phyloP scores from a whole-genome alignment of 768 basidiomycete genomes.

The Russula olivacea region DNA sequence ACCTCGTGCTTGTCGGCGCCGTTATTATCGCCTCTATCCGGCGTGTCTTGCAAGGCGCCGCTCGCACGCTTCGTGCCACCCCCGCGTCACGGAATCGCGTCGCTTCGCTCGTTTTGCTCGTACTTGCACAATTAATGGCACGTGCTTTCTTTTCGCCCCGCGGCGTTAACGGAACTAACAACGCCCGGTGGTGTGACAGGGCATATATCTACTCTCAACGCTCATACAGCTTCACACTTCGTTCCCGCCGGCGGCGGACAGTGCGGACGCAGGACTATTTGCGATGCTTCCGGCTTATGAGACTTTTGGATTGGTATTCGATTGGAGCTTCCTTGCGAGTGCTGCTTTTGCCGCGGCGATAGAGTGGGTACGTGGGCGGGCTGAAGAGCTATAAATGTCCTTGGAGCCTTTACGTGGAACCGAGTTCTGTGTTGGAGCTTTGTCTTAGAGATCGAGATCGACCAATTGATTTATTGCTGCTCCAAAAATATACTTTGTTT shows the following conservation, averaged over 20 bases:
- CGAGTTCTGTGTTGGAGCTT: background rate
- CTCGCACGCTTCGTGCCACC: constrained; percentile 48
- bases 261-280: constrained; percentile 47
- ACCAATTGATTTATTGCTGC: background rate
- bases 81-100: constrained; percentile 58
- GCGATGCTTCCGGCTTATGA: constrained; percentile 67
- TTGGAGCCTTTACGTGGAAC: background rate
- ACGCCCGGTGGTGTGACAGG: constrained; percentile 37
- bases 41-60: constrained; percentile 61
- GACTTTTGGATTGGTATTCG: constrained; percentile 68
- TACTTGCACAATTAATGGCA: constrained; percentile 82
- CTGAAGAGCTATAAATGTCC: constrained; percentile 2
- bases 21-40: constrained; percentile 72
- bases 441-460: background rate
- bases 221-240: constrained; percentile 76
- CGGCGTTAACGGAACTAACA: background rate
- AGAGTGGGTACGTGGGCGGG: constrained; percentile 43
- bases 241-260: constrained; percentile 56
- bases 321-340: constrained; percentile 63
- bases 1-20: constrained; percentile 64
- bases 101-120: constrained; percentile 68
- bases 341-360: constrained; percentile 42
- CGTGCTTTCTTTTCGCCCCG: constrained; percentile 19
- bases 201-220: constrained; percentile 77
- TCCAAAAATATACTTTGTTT: background rate